Base-by-base conservation (phyloP, 176 grass and related monocot species). In the Cenchrus fungigraminus region DNA sequence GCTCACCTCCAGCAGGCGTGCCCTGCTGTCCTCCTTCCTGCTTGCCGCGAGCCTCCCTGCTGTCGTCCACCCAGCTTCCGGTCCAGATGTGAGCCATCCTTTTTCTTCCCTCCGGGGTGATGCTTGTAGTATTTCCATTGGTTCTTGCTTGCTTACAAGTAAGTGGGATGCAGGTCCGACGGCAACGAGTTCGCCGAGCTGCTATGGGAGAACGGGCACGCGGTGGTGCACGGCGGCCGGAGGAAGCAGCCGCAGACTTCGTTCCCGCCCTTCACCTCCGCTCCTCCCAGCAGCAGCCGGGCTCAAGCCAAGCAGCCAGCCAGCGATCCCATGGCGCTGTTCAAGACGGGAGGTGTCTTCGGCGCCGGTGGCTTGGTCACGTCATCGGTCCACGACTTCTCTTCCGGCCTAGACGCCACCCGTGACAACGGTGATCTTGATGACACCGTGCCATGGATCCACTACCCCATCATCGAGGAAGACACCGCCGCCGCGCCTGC, bases 161-260 rank as follows among this genome's bases (percentile, higher is more conserved):
- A 15, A 45, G 25, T 64, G 54, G 57, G 50, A 43, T 84, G 74
- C 43, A 90, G 88, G 88, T 86, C 84, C 2, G 79, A 90, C 74
- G 15, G 29, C 79, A 78, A 79, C 84, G 88, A 90, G 28, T 86
- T 90, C 16, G 80, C 43, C 50, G 89, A 87, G 89, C 80, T 90
- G 60, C 67, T 90, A 7, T 90, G 89, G 89, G 89, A 90, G 89
- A 90, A 90, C 59, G 89, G 89, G 20, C 79, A 83, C 44, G 88
- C 88, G 57, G 73, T 90, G 84, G 84, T 83, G 37, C 88, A 90
- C 58, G 73, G 88, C 4, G 20, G 37, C 37, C 37, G 66, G 84
- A 78, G 74, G 58, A 86, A 90, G 66, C 74, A 82, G 25, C 47
- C 22, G 6, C 84, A 65, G 73, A 7, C 73, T 6, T 59, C 68